phyloP scores from a whole-genome alignment of 2,329 filamentous ascomycete species.

The Apiospora malaysiana region DNA sequence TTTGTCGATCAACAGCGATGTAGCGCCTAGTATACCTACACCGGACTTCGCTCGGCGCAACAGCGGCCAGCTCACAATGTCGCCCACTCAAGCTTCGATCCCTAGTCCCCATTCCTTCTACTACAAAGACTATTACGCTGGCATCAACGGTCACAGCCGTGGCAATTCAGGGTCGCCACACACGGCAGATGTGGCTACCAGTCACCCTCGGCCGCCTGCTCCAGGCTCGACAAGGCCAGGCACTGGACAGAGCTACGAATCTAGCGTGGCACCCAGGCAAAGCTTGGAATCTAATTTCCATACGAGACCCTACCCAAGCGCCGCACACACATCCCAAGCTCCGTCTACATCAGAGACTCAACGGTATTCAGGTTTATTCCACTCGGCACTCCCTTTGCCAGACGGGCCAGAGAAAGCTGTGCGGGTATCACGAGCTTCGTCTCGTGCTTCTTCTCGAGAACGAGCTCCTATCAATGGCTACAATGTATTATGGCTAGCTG shows the following conservation, averaged over 20 bases:
- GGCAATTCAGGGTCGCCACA: slow-evolving; percentile 62
- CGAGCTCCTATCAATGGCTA: slow-evolving; percentile 62
- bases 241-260: slow-evolving; percentile 66
- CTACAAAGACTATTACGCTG: slow-evolving; percentile 61
- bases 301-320: slow-evolving; percentile 59
- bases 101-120: slow-evolving; percentile 61
- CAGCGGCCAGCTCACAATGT: slow-evolving; percentile 70
- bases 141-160: slow-evolving; percentile 51
- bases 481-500: slow-evolving; percentile 86
- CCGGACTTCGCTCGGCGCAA: slow-evolving; percentile 70
- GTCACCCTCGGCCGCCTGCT: slow-evolving; percentile 52
- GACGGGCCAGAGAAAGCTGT: slow-evolving; percentile 64
- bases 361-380: slow-evolving; percentile 80
- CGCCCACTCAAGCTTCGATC: slow-evolving; percentile 53
- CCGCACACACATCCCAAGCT: slow-evolving; percentile 51
- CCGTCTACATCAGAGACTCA: slow-evolving; percentile 41
- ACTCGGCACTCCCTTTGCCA: slow-evolving; percentile 82
- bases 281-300: slow-evolving; percentile 57
- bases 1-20: slow-evolving; percentile 66
- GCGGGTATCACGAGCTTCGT: slow-evolving; percentile 62
- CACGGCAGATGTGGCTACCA: slow-evolving; percentile 53
- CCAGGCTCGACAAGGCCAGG: slow-evolving; percentile 56
- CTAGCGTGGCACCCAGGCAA: slow-evolving; percentile 54
- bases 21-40: slow-evolving; percentile 66
- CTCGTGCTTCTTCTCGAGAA: slow-evolving; percentile 66